phyloP scores from a whole-genome alignment of 1,139 yeast genomes.

The Kodamaea derodonti region DNA sequence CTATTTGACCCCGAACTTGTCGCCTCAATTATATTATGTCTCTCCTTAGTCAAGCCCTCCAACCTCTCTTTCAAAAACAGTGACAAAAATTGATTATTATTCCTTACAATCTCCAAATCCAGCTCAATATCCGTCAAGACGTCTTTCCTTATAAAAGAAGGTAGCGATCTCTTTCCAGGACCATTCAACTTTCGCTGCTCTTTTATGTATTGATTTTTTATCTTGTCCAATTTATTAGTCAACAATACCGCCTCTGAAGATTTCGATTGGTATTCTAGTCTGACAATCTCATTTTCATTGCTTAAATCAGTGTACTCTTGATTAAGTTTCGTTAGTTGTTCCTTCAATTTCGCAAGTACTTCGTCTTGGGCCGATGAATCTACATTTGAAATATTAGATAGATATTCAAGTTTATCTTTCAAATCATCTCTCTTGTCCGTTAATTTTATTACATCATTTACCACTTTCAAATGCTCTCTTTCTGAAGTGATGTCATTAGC shows the following conservation, averaged over 20 bases:
- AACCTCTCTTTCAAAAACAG: slow-evolving; percentile 30
- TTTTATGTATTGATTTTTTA: slow-evolving; percentile 24
- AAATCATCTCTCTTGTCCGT: slow-evolving; percentile 17
- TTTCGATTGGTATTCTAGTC: slow-evolving; percentile 48
- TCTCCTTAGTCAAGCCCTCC: slow-evolving; percentile 38
- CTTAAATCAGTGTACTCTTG: slow-evolving; percentile 24
- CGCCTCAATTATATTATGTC: slow-evolving; percentile 31
- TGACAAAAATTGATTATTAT: slow-evolving; percentile 35
- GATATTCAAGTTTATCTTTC: slow-evolving; percentile 15
- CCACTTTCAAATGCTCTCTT: slow-evolving; percentile 44
- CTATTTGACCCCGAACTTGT: slow-evolving; percentile 26
- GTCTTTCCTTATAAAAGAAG: slow-evolving; percentile 35
- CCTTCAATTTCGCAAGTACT: slow-evolving; percentile 26
- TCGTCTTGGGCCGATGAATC: slow-evolving; percentile 23
- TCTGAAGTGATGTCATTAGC: slow-evolving; percentile 47
- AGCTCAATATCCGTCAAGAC: slow-evolving; percentile 28
- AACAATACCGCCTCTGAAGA: slow-evolving; percentile 56
- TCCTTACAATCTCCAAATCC: slow-evolving; percentile 22
- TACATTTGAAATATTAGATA: slow-evolving; percentile 16
- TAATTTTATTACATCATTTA: slow-evolving; percentile 24
- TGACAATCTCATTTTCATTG: slow-evolving; percentile 35
- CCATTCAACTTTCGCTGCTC: slow-evolving; percentile 40
- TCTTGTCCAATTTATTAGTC: slow-evolving; percentile 29
- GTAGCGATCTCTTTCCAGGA: slow-evolving; percentile 40
- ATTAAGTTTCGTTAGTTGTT: slow-evolving; percentile 24